phyloP scores from a whole-genome alignment of 75 land plant species.

The Isoetes taiwanensis region DNA sequence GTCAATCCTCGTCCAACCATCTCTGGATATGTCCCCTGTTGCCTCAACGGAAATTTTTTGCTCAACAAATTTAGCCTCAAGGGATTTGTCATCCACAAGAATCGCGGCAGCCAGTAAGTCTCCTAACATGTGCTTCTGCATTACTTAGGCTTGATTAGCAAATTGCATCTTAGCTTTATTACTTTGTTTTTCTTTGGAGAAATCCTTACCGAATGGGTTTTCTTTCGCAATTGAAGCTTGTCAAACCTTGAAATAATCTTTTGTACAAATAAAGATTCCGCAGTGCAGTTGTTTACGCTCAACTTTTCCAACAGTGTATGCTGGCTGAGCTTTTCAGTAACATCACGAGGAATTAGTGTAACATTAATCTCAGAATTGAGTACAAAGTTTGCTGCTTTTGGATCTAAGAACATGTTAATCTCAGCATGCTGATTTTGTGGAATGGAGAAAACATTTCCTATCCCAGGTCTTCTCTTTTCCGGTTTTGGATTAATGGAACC shows the following conservation, averaged over 20 bases:
- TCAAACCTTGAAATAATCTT: conserved; percentile 32
- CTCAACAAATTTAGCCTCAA: conserved; percentile 35
- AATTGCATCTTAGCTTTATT: neutral
- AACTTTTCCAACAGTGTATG: conserved; percentile 25
- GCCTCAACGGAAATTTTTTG: conserved; percentile 23
- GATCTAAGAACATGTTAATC: conserved; percentile 69
- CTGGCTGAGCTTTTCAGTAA: conserved; percentile 14
- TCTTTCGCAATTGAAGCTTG: conserved; percentile 15
- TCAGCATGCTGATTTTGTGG: conserved; percentile 50
- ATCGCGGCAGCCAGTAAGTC: conserved; percentile 52
- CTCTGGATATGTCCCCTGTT: conserved; percentile 1
- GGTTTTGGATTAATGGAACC: conserved; percentile 36
- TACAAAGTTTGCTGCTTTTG: conserved; percentile 53
- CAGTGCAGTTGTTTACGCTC: conserved; percentile 25
- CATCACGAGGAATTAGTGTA: conserved; percentile 45
- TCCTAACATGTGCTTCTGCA: conserved; percentile 55
- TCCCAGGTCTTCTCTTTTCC: neutral
- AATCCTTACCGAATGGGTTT: conserved; percentile 38
- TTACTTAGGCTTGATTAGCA: neutral
- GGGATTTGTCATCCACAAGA: conserved; percentile 13
- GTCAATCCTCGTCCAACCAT: conserved; percentile 11
- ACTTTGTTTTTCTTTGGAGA: neutral
- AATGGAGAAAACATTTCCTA: conserved; percentile 52
- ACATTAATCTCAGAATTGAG: conserved; percentile 36
- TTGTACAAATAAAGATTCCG: conserved; percentile 33